Conservation (phyloP, 225 moss, liverwort and hornwort species). For the Bryoerythrophyllum caledonicum region DNA sequence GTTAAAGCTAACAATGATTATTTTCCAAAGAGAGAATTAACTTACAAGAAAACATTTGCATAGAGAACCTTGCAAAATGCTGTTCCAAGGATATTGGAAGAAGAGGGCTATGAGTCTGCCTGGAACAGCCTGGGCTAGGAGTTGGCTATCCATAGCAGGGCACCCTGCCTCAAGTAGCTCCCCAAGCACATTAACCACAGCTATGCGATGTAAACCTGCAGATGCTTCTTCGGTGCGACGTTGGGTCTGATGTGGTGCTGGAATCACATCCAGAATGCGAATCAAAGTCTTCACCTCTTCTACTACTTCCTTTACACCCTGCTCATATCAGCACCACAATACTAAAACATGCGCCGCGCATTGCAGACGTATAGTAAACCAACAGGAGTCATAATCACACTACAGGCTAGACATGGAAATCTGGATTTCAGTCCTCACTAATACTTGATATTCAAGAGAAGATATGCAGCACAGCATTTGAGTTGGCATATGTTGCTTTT, state of each 20-base stretch:
- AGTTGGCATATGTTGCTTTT: not conserved
- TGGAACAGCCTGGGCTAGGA: constrained; percentile 60
- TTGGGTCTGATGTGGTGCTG: constrained; percentile 61
- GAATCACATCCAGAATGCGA: constrained; percentile 66
- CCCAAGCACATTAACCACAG: constrained; percentile 68
- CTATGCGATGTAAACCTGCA: constrained; percentile 86
- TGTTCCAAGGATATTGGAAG: constrained; percentile 89
- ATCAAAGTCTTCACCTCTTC: constrained; percentile 61
- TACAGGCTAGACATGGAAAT: constrained; percentile 2
- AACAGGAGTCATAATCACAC: not conserved
- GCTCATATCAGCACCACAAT: constrained; percentile 27
- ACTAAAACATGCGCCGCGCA: constrained; percentile 13
- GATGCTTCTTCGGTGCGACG: constrained; percentile 56
- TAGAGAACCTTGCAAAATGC: constrained; percentile 76
- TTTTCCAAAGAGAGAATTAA: constrained; percentile 17
- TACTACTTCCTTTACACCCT: constrained; percentile 77
- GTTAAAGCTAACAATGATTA: not conserved
- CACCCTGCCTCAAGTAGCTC: constrained; percentile 75
- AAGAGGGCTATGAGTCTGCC: constrained; percentile 67
- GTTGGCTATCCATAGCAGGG: constrained; percentile 64
- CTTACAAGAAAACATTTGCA: constrained; percentile 74
- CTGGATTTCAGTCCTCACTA: constrained; percentile 4
- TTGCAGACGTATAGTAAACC: not conserved
- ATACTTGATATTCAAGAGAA: constrained; percentile 11
- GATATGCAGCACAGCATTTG: constrained; percentile 5